Base-by-base conservation (phyloP, 805 yeast species). In the Starmera pachycereana region DNA sequence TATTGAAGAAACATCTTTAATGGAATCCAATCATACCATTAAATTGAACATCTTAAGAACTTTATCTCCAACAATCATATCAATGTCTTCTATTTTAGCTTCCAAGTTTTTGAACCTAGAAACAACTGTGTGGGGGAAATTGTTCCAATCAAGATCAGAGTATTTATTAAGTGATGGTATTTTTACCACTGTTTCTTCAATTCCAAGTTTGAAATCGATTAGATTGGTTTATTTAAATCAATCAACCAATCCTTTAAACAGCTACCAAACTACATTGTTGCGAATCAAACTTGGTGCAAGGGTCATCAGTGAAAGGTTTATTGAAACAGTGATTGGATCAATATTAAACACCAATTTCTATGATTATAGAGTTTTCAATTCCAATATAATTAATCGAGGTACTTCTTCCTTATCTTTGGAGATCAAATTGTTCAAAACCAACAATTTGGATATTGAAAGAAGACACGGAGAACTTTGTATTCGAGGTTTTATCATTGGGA, bases 401-500 rank as follows among this genome's bases (percentile, higher is more conserved):
- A 69, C 82, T 29, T 53, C 81, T 8, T 65, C 75, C 0, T 80
- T 80, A 40, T 63, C 79, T 3, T 42, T 77, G 38, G 90, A 82
- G 44, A 63, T 76, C 25, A 81, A 81, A 54, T 46, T 80, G 10
- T 63, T 65, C 22, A 55, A 61, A 39, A 54, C 58, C 3, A 32
- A 31, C 0, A 62, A 53, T 4, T 40, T 59, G 4, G 52, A 55
- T 33, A 57, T 68, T 14, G 60, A 53, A 3, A 61, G 63, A 22
- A 61, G 62, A 30, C 61, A 62, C 32, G 87, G 88, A 8, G 65
- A 65, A 49, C 49, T 81, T 6, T 63, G 68, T 44, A 62, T 74
- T 2, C 63, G 90, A 41, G 92, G 90, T 0, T 82, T 79, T 54
- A 75, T 70, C 32, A 67, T 82, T 18, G 87, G 88, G 0, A 77